Evolutionary conservation across 345 rosid species (phyloP).

Genomic region (Raphanus raphanistrum): DNA sequence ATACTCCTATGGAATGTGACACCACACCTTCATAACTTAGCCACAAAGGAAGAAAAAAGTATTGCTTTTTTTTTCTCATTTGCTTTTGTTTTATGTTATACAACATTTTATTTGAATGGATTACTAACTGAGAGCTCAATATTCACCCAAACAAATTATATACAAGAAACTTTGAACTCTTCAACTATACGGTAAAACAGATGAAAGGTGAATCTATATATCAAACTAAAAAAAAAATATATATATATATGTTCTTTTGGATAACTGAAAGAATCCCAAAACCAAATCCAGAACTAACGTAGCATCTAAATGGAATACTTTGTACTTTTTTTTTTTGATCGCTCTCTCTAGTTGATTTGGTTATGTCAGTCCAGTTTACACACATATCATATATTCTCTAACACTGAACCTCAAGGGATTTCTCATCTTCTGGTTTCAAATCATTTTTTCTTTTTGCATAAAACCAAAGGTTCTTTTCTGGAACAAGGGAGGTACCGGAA

Average conservation of each 20-base stretch:
- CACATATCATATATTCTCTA: not conserved
- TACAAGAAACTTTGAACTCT: not conserved
- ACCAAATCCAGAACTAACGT: not conserved
- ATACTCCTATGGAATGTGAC: conserved; percentile 35
- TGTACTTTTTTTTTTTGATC: not conserved
- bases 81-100: not conserved
- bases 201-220: not conserved
- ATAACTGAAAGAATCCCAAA: not conserved
- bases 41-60: conserved; percentile 31
- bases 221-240: not conserved
- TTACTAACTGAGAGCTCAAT: not conserved
- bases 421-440: not conserved
- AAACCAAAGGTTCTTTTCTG: not conserved
- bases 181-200: not conserved
- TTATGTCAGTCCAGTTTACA: not conserved
- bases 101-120: not conserved
- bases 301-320: not conserved
- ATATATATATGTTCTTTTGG: too few species aligned
- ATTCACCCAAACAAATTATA: not conserved
- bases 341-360: not conserved
- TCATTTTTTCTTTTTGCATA: not conserved
- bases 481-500: not conserved
- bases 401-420: not conserved
- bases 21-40: conserved; percentile 35
- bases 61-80: not conserved